Evolutionary conservation across 2,329 filamentous ascomycete genomes (phyloP), one percentile per base, ranked within the genome.

Genomic region (Cladosporium sp.): DNA sequence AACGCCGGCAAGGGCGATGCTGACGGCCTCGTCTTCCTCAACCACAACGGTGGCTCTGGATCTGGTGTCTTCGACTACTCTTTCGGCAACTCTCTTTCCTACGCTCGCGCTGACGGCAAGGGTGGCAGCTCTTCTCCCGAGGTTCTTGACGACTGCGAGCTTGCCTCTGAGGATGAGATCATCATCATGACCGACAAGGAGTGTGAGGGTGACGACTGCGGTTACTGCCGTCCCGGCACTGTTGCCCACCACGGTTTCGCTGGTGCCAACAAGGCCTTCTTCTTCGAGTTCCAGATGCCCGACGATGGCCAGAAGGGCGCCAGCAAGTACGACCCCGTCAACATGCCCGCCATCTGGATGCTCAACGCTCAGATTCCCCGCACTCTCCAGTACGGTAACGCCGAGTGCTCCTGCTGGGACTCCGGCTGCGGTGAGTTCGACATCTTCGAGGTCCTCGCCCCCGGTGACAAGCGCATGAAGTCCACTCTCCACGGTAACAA

Each of bases 311-410:
- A 72, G 46, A 69, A 64, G n/a, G 73, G 72, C 59, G 56, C 58
- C 20, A 55, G 49, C 51, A 58, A 57, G 35, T 67, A 66, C 55
- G 67, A 72, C 51, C 56, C 62, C 9, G 57, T 59, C 40, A 81
- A 90, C 68, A 86, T 86, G 77, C 85, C 86, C 7, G 83, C 86
- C 36, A 77, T 85, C 66, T 91, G 87, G 87, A 72, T 84, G 43
- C 78, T 91, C 53, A 91, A 91, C 69, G 82, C 80, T 15, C 76
- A 80, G 53, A 87, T 91, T 54, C 81, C 85, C 20, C 82, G 82
- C 53, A 83, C 84, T 4, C 71, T 78, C 4, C 85, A 90, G 66
- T 90, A 90, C 70, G 76, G 76, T 55, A 69, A 72, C 41, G 65
- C 71, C 7, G 67, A 70, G 2, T 91, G 86, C 74, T 86, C 80